Evolutionary conservation across 257 asterid species (phyloP).

Genomic region (Pogostemon cablin): DNA sequence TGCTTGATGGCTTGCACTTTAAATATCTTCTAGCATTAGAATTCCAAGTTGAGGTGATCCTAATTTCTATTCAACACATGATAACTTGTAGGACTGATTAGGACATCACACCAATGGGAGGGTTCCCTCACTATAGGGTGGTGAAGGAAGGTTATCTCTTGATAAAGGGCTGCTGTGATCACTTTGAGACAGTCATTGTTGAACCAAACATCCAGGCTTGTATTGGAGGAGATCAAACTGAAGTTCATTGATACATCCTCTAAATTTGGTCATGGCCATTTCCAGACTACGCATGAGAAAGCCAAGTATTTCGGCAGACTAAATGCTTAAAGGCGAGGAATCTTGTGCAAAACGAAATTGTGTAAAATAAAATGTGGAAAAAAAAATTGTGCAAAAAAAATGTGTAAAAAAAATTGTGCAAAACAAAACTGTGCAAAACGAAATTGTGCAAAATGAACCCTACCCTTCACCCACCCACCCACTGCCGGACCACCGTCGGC

Average conservation of each 20-base stretch:
- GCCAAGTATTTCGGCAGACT: slow-evolving; percentile 59
- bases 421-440: no score
- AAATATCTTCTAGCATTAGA: neutral
- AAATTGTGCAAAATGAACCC: no score
- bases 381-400: no score
- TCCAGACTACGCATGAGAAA: slow-evolving; percentile 81
- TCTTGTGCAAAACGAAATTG: no score
- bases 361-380: no score
- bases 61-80: no score
- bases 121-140: slow-evolving; percentile 83
- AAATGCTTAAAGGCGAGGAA: slow-evolving; percentile 30
- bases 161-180: slow-evolving; percentile 65
- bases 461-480: no score
- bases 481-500: no score
- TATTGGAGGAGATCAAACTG: slow-evolving; percentile 74
- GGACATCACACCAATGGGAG: slow-evolving; percentile 70
- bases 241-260: slow-evolving; percentile 89
- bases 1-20: neutral
- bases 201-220: slow-evolving; percentile 85
- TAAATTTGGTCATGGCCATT: slow-evolving; percentile 86
- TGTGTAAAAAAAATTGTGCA: no score
- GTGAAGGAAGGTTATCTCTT: slow-evolving; percentile 78
- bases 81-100: slow-evolving; percentile 31
- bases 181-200: slow-evolving; percentile 76
- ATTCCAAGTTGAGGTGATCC: neutral